A percentile compares a stretch with the other conserved stretches of the same genome.
phyloP scores from a whole-genome alignment of 169 alveolate species.

The Plasmodium blacklocki region DNA sequence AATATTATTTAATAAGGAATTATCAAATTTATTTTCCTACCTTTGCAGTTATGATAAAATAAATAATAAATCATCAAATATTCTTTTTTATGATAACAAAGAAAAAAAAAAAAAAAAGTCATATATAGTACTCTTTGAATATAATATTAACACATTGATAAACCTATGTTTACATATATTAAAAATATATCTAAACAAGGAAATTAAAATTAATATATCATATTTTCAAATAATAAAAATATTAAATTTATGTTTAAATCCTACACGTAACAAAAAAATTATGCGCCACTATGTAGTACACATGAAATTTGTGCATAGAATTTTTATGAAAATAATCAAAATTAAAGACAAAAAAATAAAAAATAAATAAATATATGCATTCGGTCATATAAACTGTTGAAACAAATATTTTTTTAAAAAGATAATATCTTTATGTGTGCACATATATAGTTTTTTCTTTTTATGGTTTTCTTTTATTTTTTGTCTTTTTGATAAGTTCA shows the following conservation, averaged over 20 bases:
- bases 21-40: slow-evolving; percentile 16
- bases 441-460: neutral
- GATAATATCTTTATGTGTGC: no score
- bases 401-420: no score
- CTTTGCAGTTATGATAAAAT: neutral
- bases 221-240: slow-evolving; percentile 39
- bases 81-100: neutral
- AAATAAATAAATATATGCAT: neutral
- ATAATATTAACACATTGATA: slow-evolving; percentile 13
- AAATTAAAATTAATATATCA: slow-evolving; percentile 31
- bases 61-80: neutral
- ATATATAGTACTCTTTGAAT: slow-evolving; percentile 13
- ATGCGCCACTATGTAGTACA: slow-evolving; percentile 9
- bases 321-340: slow-evolving; percentile 11
- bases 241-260: slow-evolving; percentile 30
- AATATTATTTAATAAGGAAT: slow-evolving; percentile 17
- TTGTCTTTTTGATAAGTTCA: no score
- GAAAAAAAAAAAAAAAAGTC: neutral
- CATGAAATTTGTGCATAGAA: neutral
- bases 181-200: slow-evolving; percentile 20
- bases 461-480: neutral
- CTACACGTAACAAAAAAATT: slow-evolving; percentile 28
- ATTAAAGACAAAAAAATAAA: neutral
- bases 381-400: neutral
- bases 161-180: slow-evolving; percentile 17